These are phyloP conservation scores for Huntiella omanensis DNA, from an alignment of 2,329 filamentous ascomycete species.

Conservation along the genomic window DNA sequence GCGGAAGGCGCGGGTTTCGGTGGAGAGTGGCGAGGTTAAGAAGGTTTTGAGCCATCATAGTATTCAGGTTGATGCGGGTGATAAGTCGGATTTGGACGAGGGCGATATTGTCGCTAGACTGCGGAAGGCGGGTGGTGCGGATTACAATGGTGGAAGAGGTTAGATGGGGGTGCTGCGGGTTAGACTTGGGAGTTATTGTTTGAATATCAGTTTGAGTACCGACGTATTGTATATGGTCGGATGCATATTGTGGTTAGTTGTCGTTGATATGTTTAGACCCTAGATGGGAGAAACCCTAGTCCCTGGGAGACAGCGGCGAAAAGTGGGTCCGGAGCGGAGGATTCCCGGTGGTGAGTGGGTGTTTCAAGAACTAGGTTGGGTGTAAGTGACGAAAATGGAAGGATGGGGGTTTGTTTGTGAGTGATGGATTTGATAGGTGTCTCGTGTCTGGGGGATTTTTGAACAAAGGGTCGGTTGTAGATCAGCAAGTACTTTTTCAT, in stretches of 20 bases:
- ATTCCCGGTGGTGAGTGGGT: too few relatives aligned
- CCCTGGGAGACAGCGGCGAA: too few relatives aligned
- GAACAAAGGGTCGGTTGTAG: not conserved
- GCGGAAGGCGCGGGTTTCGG: constrained; percentile 49
- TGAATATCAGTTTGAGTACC: too few relatives aligned
- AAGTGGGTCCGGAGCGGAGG: too few relatives aligned
- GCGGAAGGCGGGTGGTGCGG: constrained; percentile 48
- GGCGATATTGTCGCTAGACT: constrained; percentile 40
- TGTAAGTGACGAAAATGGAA: constrained; percentile 4
- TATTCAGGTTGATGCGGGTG: constrained; percentile 42
- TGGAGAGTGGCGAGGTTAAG: constrained; percentile 49
- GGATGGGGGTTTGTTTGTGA: not conserved
- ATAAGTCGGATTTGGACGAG: constrained; percentile 41
- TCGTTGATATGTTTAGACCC: too few relatives aligned
- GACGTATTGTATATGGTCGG: too few relatives aligned
- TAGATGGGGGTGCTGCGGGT: constrained; percentile 14
- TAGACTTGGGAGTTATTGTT: too few relatives aligned
- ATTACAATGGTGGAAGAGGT: constrained; percentile 49
- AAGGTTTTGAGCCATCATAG: constrained; percentile 43
- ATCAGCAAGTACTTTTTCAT: not conserved
- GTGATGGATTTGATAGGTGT: not conserved
- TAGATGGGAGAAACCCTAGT: too few relatives aligned
- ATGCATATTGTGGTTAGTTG: too few relatives aligned
- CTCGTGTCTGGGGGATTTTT: not conserved
- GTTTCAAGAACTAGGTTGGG: too few relatives aligned